Percentiles rank a stretch among this genome's conserved stretches.
These are phyloP conservation scores for Pleurostoma richardsiae DNA, from an alignment of 2,329 filamentous ascomycete species.

Conservation along the genomic window DNA sequence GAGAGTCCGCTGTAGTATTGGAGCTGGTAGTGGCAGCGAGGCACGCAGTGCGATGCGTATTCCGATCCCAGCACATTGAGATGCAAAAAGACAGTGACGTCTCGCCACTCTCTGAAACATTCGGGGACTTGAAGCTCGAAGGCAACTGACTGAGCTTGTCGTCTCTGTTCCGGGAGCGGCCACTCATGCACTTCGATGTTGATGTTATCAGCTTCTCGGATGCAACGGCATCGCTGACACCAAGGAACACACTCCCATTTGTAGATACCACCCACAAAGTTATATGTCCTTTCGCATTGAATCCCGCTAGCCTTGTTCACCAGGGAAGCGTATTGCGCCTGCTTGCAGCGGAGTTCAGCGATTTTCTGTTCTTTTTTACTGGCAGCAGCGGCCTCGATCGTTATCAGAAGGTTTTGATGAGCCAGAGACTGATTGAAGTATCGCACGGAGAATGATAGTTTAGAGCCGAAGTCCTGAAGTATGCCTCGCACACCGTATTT, in stretches of 20 bases:
- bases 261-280: not conserved
- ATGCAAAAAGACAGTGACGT: constrained; percentile 36
- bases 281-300: constrained; percentile 1
- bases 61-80: constrained; percentile 26
- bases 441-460: constrained; percentile 36
- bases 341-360: constrained; percentile 22
- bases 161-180: constrained; percentile 36
- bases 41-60: constrained; percentile 3
- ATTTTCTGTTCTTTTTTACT: constrained; percentile 20
- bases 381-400: constrained; percentile 33
- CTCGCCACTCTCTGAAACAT: constrained; percentile 40
- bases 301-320: constrained; percentile 6
- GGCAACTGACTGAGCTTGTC: constrained; percentile 34
- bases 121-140: constrained; percentile 46
- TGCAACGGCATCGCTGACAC: constrained; percentile 31
- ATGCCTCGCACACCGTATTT: constrained; percentile 16
- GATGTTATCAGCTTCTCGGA: constrained; percentile 26
- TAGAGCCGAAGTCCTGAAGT: constrained; percentile 27
- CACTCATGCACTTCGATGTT: constrained; percentile 48
- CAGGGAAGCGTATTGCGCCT: constrained; percentile 20
- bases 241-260: constrained; percentile 4
- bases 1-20: no score
- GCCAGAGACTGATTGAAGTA: constrained; percentile 38
- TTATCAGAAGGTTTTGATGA: constrained; percentile 26
- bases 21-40: not conserved